Conservation (phyloP, 2,329 filamentous ascomycete genomes). For the Lecanoromycetidae sp. region DNA sequence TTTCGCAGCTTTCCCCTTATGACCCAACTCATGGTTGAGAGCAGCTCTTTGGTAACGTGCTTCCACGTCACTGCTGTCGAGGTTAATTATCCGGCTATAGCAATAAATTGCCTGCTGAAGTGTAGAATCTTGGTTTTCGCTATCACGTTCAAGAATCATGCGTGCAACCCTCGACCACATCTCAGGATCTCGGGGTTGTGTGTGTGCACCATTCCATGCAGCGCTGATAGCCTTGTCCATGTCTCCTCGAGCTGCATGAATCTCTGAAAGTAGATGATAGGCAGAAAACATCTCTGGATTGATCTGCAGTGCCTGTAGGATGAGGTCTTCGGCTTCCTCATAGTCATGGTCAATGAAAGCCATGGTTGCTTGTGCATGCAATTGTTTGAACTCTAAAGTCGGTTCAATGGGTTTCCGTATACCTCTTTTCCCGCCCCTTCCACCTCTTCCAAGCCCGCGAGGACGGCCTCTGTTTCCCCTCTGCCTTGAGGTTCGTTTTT, state of each 20-base stretch:
- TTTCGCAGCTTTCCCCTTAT: slow-evolving; percentile 35
- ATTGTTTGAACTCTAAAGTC: slow-evolving; percentile 35
- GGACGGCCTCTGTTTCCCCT: slow-evolving; percentile 15
- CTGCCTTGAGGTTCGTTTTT: not conserved
- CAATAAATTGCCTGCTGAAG: slow-evolving; percentile 41
- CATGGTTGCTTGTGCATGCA: slow-evolving; percentile 36
- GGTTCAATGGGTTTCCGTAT: slow-evolving; percentile 36
- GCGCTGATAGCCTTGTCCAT: slow-evolving; percentile 44
- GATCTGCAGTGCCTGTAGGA: slow-evolving; percentile 38
- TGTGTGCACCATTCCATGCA: slow-evolving; percentile 46
- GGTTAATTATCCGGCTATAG: slow-evolving; percentile 41
- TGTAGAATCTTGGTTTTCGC: slow-evolving; percentile 32
- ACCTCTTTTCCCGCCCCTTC: slow-evolving; percentile 35
- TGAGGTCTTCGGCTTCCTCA: slow-evolving; percentile 31
- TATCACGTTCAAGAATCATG: slow-evolving; percentile 39
- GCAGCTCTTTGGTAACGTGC: slow-evolving; percentile 44
- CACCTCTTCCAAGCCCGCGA: slow-evolving; percentile 24
- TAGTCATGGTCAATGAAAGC: slow-evolving; percentile 38
- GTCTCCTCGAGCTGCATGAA: slow-evolving; percentile 44
- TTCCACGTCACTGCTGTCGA: slow-evolving; percentile 40
- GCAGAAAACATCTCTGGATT: slow-evolving; percentile 53
- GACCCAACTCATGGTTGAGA: slow-evolving; percentile 39
- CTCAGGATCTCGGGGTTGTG: slow-evolving; percentile 41
- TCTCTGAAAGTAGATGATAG: slow-evolving; percentile 48
- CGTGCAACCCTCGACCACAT: slow-evolving; percentile 47